These are phyloP conservation scores for Xylaria sp. DNA, from an alignment of 2,329 filamentous ascomycete genomes.

Conservation along the genomic window DNA sequence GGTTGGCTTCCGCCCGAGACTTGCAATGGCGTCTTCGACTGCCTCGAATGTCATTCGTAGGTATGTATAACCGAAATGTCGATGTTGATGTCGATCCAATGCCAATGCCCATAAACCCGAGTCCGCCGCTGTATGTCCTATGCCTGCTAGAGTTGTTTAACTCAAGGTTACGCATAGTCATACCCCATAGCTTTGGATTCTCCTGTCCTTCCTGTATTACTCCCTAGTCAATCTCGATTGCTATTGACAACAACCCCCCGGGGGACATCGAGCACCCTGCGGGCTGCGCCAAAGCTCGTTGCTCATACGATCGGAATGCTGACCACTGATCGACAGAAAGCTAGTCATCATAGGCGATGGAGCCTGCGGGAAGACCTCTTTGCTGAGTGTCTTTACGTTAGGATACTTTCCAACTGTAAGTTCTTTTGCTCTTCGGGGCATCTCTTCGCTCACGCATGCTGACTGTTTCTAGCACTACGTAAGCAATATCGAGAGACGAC, in stretches of 20 bases:
- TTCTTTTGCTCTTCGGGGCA: conserved; percentile 44
- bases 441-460: conserved; percentile 43
- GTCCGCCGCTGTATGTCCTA: neutral
- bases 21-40: conserved; percentile 50
- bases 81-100: conserved; percentile 18
- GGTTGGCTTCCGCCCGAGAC: conserved; percentile 36
- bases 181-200: neutral
- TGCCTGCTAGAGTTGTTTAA: neutral
- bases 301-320: conserved; percentile 32
- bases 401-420: conserved; percentile 97
- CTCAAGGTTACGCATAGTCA: conserved; percentile 3
- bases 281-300: conserved; percentile 10
- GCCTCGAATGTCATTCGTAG: conserved; percentile 59
- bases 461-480: conserved; percentile 66
- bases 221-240: neutral
- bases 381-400: conserved; percentile 96
- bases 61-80: conserved; percentile 45
- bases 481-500: conserved; percentile 45
- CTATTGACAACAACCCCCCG: neutral
- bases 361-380: conserved; percentile 97
- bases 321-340: conserved; percentile 45
- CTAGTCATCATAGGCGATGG: conserved; percentile 62
- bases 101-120: conserved; percentile 9
- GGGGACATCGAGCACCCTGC: conserved; percentile 16
- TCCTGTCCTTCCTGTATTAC: conserved; percentile 8